Percentiles rank a stretch among this genome's conserved stretches.
phyloP scores from a whole-genome alignment of 2,329 filamentous ascomycete genomes.

The Ustulina deusta region DNA sequence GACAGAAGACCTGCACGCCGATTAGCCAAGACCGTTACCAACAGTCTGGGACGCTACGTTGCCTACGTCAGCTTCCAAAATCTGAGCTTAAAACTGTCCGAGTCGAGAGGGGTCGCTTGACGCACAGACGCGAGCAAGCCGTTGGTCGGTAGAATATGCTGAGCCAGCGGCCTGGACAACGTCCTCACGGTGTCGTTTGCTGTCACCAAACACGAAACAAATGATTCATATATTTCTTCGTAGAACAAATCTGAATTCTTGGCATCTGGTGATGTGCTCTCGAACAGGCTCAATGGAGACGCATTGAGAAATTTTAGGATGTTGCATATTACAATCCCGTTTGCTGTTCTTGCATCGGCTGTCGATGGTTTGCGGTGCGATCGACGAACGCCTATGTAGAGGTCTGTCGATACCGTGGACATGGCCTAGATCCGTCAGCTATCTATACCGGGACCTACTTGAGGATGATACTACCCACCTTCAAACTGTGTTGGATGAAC shows the following conservation, averaged over 20 bases:
- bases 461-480: conserved; percentile 56
- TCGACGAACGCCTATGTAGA: conserved; percentile 55
- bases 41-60: conserved; percentile 29
- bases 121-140: conserved; percentile 53
- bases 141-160: conserved; percentile 59
- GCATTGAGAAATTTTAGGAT: conserved; percentile 70
- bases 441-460: conserved; percentile 22
- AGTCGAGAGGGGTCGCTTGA: conserved; percentile 53
- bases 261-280: conserved; percentile 53
- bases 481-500: conserved; percentile 68
- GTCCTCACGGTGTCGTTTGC: conserved; percentile 62
- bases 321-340: conserved; percentile 60
- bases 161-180: conserved; percentile 61
- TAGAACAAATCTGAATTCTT: conserved; percentile 56
- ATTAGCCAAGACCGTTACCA: conserved; percentile 38
- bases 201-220: conserved; percentile 67
- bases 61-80: conserved; percentile 67
- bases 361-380: conserved; percentile 56
- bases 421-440: conserved; percentile 51
- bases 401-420: conserved; percentile 54
- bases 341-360: conserved; percentile 53
- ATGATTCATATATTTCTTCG: conserved; percentile 62
- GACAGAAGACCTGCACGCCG: conserved; percentile 55
- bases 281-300: conserved; percentile 63
- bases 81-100: conserved; percentile 55